Evolutionary conservation across 805 yeast species (phyloP).

Genomic region (Yarrowia sp.): DNA sequence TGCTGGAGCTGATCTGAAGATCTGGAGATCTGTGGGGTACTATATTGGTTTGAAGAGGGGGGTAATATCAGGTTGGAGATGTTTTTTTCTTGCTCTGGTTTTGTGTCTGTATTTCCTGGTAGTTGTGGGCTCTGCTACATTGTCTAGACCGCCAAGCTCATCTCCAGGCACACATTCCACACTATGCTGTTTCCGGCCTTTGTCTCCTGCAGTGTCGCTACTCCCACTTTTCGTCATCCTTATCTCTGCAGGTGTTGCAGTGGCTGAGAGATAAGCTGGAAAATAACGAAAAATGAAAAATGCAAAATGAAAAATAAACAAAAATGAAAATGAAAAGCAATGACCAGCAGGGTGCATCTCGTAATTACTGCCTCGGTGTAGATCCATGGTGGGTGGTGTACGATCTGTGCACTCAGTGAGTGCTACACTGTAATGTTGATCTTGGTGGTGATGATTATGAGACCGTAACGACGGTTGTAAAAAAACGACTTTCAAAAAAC

Average conservation of each 20-base stretch:
- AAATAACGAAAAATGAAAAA: neutral
- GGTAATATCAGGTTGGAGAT: neutral
- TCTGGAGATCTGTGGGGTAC: constrained; percentile 18
- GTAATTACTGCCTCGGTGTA: too few species aligned
- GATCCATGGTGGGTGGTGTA: too few species aligned
- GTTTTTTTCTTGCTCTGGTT: neutral
- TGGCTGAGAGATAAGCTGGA: constrained; percentile 6
- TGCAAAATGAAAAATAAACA: neutral
- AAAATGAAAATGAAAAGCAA: too few species aligned
- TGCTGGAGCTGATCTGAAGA: neutral
- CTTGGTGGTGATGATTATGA: too few species aligned
- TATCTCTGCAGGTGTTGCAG: neutral
- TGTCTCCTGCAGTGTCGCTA: neutral
- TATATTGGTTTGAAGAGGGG: neutral
- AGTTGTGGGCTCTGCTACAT: neutral
- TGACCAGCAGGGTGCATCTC: too few species aligned
- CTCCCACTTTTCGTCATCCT: neutral
- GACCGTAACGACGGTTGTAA: too few species aligned
- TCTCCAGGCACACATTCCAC: constrained; percentile 6
- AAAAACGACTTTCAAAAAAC: too few species aligned
- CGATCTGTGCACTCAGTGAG: too few species aligned
- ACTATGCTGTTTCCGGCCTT: neutral
- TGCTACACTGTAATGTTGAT: too few species aligned
- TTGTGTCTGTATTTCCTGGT: neutral
- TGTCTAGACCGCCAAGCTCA: neutral